These are phyloP conservation scores for Austropuccinia psidii DNA, from an alignment of 1,284 basidiomycete genomes.

Conservation along the genomic window DNA sequence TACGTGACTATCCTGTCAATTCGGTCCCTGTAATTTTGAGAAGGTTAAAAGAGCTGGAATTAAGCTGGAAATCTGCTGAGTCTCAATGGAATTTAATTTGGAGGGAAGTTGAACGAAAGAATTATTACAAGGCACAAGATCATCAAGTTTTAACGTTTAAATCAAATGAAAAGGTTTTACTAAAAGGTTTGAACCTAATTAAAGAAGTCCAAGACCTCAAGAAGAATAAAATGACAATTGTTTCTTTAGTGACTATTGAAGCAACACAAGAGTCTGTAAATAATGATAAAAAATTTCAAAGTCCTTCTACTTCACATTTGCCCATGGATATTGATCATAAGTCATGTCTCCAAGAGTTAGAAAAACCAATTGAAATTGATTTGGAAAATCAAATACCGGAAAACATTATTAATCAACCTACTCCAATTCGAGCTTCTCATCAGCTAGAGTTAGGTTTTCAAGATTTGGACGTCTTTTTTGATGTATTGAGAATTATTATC, in stretches of 20 bases:
- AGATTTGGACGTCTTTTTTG: conserved; percentile 33
- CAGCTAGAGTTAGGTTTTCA: conserved; percentile 34
- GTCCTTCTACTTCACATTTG: background rate
- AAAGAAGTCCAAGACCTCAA: conserved; percentile 36
- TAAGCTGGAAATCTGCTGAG: conserved; percentile 36
- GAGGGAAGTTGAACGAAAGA: conserved; percentile 36
- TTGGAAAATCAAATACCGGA: conserved; percentile 12
- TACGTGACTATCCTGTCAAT: conserved; percentile 33
- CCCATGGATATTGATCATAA: background rate
- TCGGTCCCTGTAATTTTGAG: conserved; percentile 27
- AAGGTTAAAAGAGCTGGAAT: conserved; percentile 28
- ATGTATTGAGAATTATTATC: conserved; percentile 24
- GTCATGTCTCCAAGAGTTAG: background rate
- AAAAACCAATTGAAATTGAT: background rate
- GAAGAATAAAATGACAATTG: conserved; percentile 5
- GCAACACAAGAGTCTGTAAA: background rate
- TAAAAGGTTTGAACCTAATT: conserved; percentile 26
- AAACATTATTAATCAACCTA: background rate
- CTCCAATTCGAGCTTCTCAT: conserved; percentile 19
- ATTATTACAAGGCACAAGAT: conserved; percentile 37
- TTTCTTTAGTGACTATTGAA: conserved; percentile 5
- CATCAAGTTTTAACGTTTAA: conserved; percentile 35
- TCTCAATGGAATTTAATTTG: conserved; percentile 36
- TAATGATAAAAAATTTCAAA: background rate
- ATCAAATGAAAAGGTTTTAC: conserved; percentile 33